phyloP scores from a whole-genome alignment of 805 yeast genomes.

The Zygosaccharomyces bailii region DNA sequence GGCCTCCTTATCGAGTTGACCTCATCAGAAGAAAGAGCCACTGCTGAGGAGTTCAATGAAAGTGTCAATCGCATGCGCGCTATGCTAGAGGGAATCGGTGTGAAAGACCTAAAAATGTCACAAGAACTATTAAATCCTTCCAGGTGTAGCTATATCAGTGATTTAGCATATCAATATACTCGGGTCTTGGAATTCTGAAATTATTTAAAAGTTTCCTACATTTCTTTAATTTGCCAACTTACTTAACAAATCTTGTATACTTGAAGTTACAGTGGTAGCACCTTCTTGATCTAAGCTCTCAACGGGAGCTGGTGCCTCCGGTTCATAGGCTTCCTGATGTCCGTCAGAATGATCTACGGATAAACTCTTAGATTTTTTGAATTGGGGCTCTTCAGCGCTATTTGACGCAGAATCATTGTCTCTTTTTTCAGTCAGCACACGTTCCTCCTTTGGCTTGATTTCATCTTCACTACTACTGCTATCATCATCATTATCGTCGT shows the following conservation, averaged over 20 bases:
- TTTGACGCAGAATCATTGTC: constrained; percentile 6
- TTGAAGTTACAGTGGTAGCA: constrained; percentile 30
- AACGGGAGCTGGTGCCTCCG: constrained; percentile 15
- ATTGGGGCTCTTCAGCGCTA: constrained; percentile 8
- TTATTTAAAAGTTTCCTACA: constrained; percentile 2
- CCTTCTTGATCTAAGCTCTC: constrained; percentile 12
- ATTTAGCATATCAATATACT: constrained; percentile 32
- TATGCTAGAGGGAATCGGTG: constrained; percentile 19
- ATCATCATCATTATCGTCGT: constrained; percentile 22
- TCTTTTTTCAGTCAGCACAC: constrained; percentile 3
- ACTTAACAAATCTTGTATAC: constrained; percentile 36
- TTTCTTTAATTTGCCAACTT: constrained; percentile 30
- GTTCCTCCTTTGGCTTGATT: constrained; percentile 4
- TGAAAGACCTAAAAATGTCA: constrained; percentile 24
- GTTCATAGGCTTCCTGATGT: constrained; percentile 16
- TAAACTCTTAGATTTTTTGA: constrained; percentile 10
- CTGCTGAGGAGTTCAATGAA: constrained; percentile 17
- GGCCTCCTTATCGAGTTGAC: constrained; percentile 31
- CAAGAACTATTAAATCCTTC: constrained; percentile 18
- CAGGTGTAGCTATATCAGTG: constrained; percentile 18
- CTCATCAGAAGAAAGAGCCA: constrained; percentile 15
- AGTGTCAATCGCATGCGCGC: constrained; percentile 19
- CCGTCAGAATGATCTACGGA: constrained; percentile 9
- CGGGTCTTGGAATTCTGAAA: constrained; percentile 26
- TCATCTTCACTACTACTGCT: constrained; percentile 19